Evolutionary conservation across 139 green algal species (phyloP).

Genomic region (Chlamydomonas eustigma): DNA sequence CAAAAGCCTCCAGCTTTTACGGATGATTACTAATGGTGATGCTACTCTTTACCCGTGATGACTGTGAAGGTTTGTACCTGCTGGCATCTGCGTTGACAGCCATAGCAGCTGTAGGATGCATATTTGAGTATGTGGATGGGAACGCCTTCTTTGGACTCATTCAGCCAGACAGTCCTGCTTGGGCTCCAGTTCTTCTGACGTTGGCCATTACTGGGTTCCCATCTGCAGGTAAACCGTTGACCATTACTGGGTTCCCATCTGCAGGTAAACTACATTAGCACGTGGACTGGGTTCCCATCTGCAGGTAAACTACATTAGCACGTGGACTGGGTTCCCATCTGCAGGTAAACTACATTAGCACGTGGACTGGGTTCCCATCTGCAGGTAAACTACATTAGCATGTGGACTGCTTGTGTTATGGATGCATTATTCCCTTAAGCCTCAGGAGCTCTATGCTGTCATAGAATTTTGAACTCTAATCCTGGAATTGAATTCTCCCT

Average conservation of each 20-base stretch:
- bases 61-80: constrained; percentile 64
- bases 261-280: not conserved
- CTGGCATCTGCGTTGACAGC: constrained; percentile 65
- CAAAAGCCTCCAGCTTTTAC: too few species aligned
- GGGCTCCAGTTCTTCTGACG: constrained; percentile 67
- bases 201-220: constrained; percentile 80
- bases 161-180: constrained; percentile 61
- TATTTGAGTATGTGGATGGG: constrained; percentile 56
- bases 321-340: constrained; percentile 48
- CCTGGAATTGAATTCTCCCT: too few species aligned
- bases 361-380: not conserved
- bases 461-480: too few species aligned
- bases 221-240: constrained; percentile 39
- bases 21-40: too few species aligned
- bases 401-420: too few species aligned
- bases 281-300: not conserved
- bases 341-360: constrained; percentile 32
- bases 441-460: too few species aligned
- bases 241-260: not conserved
- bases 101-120: constrained; percentile 70
- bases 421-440: too few species aligned
- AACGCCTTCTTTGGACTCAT: constrained; percentile 64
- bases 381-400: not conserved
- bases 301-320: not conserved
- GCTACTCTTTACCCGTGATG: too few species aligned